Conservation (phyloP, 1,284 basidiomycete genomes). For the Malassezia vespertilionis region DNA sequence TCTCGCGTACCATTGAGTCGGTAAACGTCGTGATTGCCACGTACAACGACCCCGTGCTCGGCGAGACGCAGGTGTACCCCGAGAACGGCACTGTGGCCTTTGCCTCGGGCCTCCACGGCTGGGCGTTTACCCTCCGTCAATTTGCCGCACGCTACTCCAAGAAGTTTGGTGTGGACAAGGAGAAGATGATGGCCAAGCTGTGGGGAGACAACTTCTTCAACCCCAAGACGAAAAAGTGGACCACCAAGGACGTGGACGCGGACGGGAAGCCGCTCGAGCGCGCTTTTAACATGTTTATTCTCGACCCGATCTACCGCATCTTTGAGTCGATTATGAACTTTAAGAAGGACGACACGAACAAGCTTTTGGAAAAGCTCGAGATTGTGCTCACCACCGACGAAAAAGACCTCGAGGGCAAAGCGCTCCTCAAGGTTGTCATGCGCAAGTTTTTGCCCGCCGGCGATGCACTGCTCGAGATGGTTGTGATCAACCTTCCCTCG, state of each 20-base stretch:
- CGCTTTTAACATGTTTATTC: slow-evolving; percentile 64
- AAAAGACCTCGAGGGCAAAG: slow-evolving; percentile 90
- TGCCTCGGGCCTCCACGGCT: slow-evolving; percentile 97
- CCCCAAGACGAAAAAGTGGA: slow-evolving; percentile 94
- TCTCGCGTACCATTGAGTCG: slow-evolving; percentile 91
- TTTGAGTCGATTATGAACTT: slow-evolving; percentile 99
- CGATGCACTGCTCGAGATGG: slow-evolving; percentile 98
- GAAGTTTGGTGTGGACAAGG: slow-evolving; percentile 98
- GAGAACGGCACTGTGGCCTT: slow-evolving; percentile 98
- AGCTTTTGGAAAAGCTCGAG: slow-evolving; percentile 94
- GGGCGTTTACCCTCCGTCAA: slow-evolving; percentile 97
- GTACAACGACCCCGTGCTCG: slow-evolving; percentile 85
- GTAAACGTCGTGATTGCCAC: slow-evolving; percentile 99
- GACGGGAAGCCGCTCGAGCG: slow-evolving; percentile 73
- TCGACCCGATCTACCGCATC: slow-evolving; percentile 98
- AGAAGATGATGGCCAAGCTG: slow-evolving; percentile 93
- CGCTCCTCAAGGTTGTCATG: slow-evolving; percentile 95
- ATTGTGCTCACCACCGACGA: slow-evolving; percentile 81
- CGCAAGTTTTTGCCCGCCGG: slow-evolving; percentile 99
- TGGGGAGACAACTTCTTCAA: slow-evolving; percentile 99
- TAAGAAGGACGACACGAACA: slow-evolving; percentile 79
- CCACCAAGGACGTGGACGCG: slow-evolving; percentile 63
- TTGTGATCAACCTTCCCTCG: slow-evolving; percentile 87
- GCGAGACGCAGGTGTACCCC: slow-evolving; percentile 98
- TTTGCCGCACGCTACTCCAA: slow-evolving; percentile 91